Evolutionary conservation across 805 yeast species (phyloP).

Genomic region (Grigorovia yakushimaensis): DNA sequence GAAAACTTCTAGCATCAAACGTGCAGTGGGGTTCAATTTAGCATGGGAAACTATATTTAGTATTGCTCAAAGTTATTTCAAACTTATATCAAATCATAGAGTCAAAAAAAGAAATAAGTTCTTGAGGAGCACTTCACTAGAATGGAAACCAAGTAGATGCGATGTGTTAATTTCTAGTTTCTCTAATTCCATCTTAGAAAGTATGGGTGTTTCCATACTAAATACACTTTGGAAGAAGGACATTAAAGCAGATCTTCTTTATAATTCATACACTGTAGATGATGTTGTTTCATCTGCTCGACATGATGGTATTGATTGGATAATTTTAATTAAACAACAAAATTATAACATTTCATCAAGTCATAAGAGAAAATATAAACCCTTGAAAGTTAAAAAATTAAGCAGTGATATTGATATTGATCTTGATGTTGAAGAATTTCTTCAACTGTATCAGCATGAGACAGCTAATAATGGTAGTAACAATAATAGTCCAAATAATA

Average conservation of each 20-base stretch:
- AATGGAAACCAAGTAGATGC: constrained; percentile 57
- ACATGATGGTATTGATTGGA: constrained; percentile 63
- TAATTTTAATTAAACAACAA: constrained; percentile 69
- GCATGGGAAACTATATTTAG: constrained; percentile 60
- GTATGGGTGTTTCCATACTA: constrained; percentile 55
- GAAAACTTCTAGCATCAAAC: constrained; percentile 29
- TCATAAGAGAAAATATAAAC: constrained; percentile 53
- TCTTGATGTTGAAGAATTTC: constrained; percentile 58
- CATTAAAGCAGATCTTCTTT: constrained; percentile 67
- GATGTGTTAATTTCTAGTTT: constrained; percentile 73
- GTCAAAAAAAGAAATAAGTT: constrained; percentile 29
- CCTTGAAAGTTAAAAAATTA: constrained; percentile 61
- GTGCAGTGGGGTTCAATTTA: constrained; percentile 81
- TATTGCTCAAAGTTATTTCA: constrained; percentile 40
- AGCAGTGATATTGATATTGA: constrained; percentile 57
- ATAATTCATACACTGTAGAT: constrained; percentile 42
- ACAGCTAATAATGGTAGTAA: constrained; percentile 6
- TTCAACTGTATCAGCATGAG: constrained; percentile 34
- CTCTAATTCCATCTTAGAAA: constrained; percentile 43
- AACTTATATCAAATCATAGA: constrained; percentile 25
- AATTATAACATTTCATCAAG: constrained; percentile 17
- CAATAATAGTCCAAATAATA: constrained; percentile 5
- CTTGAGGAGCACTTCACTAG: constrained; percentile 29
- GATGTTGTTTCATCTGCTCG: constrained; percentile 57
- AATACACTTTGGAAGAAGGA: constrained; percentile 63